phyloP scores from a whole-genome alignment of 2,329 filamentous ascomycete genomes.

The Lojkania enalia region DNA sequence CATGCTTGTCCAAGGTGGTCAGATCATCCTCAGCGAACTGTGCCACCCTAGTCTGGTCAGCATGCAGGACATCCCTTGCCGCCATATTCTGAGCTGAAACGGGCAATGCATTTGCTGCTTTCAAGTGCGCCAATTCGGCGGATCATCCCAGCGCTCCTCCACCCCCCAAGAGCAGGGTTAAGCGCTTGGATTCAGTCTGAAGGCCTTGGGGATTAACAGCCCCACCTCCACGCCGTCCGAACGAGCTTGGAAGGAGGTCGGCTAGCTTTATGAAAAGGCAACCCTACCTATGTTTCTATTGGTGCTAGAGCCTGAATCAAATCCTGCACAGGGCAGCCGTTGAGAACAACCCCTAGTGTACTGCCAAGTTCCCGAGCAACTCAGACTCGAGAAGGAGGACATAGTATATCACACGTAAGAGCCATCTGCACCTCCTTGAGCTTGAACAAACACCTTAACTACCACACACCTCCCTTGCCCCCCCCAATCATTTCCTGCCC shows the following conservation, averaged over 20 bases:
- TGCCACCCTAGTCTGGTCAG: slow-evolving; percentile 27
- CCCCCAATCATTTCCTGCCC: slow-evolving; percentile 9
- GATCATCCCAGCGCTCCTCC: slow-evolving; percentile 15
- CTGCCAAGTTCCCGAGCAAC: slow-evolving; percentile 19
- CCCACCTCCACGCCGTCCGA: slow-evolving; percentile 19
- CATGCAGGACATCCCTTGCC: slow-evolving; percentile 35
- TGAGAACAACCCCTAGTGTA: slow-evolving; percentile 16
- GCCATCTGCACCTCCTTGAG: slow-evolving; percentile 17
- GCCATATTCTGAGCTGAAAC: slow-evolving; percentile 30
- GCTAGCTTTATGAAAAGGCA: slow-evolving; percentile 20
- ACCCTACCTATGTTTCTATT: slow-evolving; percentile 22
- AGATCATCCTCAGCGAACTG: slow-evolving; percentile 18
- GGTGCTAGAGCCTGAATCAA: slow-evolving; percentile 20
- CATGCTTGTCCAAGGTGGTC: slow-evolving; percentile 22
- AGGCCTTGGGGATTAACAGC: slow-evolving; percentile 16
- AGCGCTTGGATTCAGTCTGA: slow-evolving; percentile 21
- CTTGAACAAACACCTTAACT: slow-evolving; percentile 19
- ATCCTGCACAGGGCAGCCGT: slow-evolving; percentile 34
- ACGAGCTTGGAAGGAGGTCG: slow-evolving; percentile 25
- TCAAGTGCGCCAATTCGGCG: slow-evolving; percentile 23
- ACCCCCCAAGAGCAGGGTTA: slow-evolving; percentile 17
- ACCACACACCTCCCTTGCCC: slow-evolving; percentile 8
- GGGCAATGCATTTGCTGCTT: slow-evolving; percentile 29
- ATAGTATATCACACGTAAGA: slow-evolving; percentile 32
- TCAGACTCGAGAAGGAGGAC: slow-evolving; percentile 11